Evolutionary conservation across 495 filamentous ascomycete species (phyloP).

Genomic region (Massariosphaeria phaeospora): DNA sequence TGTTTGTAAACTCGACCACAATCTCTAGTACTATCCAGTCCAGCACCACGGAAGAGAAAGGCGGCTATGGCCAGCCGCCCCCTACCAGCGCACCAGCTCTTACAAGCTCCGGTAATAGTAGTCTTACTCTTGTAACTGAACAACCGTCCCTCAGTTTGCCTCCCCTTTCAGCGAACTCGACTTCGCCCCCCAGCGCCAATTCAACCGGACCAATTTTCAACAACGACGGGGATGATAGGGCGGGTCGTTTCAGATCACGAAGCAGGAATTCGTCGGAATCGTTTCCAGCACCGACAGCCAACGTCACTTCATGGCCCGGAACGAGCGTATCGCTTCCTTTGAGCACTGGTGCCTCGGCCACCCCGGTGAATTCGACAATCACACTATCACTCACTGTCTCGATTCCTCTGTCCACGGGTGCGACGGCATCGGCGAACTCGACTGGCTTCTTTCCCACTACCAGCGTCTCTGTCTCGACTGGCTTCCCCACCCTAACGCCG

Average conservation of each 20-base stretch:
- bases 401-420: neutral
- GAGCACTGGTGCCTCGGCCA: no score
- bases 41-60: neutral
- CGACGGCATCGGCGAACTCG: slow-evolving; percentile 1
- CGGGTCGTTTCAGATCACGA: no score
- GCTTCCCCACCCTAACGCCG: neutral
- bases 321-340: neutral
- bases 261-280: no score
- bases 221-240: no score
- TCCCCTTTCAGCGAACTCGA: no score
- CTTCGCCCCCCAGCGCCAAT: no score
- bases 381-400: slow-evolving; percentile 1
- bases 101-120: no score
- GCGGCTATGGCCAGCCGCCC: no score
- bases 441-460: neutral
- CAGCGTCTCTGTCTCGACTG: neutral
- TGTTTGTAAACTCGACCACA: neutral
- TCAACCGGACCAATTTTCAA: no score
- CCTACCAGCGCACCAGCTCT: no score
- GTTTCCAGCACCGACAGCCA: neutral
- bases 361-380: neutral
- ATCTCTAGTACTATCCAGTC: neutral
- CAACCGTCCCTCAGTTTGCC: no score
- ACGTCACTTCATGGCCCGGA: slow-evolving; percentile 1
- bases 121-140: no score